These are phyloP conservation scores for Samsoniella hepiali DNA, from an alignment of 2,329 filamentous ascomycete genomes.

Conservation along the genomic window DNA sequence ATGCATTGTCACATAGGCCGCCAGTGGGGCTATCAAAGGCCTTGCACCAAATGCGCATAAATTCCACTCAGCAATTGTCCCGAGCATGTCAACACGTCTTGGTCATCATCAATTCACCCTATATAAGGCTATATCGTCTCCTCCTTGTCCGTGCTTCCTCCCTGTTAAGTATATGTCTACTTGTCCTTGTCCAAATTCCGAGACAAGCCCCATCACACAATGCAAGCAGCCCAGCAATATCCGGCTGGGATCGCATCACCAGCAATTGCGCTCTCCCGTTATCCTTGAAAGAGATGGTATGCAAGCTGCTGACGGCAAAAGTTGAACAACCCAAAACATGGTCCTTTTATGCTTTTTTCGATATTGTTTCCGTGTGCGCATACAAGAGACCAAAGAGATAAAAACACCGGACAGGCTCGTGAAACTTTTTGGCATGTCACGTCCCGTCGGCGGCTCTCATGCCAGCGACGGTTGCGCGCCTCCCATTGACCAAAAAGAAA, in stretches of 20 bases:
- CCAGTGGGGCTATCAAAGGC: neutral
- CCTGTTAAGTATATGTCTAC: neutral
- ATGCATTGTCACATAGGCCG: neutral
- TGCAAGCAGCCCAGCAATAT: neutral
- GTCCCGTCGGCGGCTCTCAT: neutral
- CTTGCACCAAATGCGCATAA: neutral
- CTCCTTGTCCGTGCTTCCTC: neutral
- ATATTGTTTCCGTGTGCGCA: constrained; percentile 1
- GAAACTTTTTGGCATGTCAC: neutral
- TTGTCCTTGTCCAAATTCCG: neutral
- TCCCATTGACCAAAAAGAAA: constrained; percentile 8
- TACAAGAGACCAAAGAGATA: neutral
- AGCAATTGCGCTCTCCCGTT: constrained; percentile 2
- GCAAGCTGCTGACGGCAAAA: constrained; percentile 8
- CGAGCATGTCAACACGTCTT: neutral
- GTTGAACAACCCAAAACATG: constrained; percentile 8
- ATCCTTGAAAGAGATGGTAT: constrained; percentile 2
- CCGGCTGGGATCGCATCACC: neutral
- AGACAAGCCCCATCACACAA: constrained; percentile 10
- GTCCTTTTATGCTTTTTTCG: constrained; percentile 5
- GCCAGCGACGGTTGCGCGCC: constrained; percentile 1
- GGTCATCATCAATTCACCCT: constrained; percentile 14
- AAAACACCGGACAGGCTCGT: constrained; percentile 13
- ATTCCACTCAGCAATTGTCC: neutral
- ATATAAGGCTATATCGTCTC: constrained; percentile 14